Base-by-base conservation (phyloP, 2,329 filamentous ascomycete species). In the Verticillium zaregamsianum region DNA sequence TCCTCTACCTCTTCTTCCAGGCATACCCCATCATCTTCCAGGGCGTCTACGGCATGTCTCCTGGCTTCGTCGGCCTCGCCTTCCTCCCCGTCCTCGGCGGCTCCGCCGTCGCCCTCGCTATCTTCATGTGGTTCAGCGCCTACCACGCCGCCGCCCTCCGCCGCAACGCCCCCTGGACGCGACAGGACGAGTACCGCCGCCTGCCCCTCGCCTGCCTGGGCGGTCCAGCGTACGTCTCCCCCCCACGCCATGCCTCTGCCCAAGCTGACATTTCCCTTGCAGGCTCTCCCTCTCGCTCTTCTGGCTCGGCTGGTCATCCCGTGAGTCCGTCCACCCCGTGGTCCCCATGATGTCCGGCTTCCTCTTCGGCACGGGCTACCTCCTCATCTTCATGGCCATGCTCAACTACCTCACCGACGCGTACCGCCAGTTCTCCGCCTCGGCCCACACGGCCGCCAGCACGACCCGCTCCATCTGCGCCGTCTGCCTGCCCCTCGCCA, bases 1-100 rank as follows among this genome's bases (percentile, higher is more conserved):
- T 85, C 66, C 84, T 85, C 69, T 85, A 85, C 79, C 90, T 93
- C 75, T 92, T 87, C 70, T 92, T 94, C 68, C 86, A 92, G 71
- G 88, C 89, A 2, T 93, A 89, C 71, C 87, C 87, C 2, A 80
- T 88, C 63, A 89, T 92, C 65, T 93, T 91, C 72, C 77, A 83
- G 65, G 71, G 45, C 31, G 70, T 87, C 4, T 92, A 92, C 72
- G 76, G 78, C 33, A 84, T 92, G 63, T 84, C 81, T 3, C 79
- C 87, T 0, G 88, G 90, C 23, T 79, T 86, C 32, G 84, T 85
- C 35, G 90, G 90, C 1, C 79, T 93, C 2, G 80, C 86, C 5
- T 92, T 90, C 73, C 78, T 93, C 7, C 84, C 89, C 74, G 72
- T 70, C 56, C 64, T 61, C 14, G 49, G 71, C 28, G 72, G 72